Evolutionary conservation across 1,284 basidiomycete species (phyloP).

Genomic region (Sporisorium scitamineum): DNA sequence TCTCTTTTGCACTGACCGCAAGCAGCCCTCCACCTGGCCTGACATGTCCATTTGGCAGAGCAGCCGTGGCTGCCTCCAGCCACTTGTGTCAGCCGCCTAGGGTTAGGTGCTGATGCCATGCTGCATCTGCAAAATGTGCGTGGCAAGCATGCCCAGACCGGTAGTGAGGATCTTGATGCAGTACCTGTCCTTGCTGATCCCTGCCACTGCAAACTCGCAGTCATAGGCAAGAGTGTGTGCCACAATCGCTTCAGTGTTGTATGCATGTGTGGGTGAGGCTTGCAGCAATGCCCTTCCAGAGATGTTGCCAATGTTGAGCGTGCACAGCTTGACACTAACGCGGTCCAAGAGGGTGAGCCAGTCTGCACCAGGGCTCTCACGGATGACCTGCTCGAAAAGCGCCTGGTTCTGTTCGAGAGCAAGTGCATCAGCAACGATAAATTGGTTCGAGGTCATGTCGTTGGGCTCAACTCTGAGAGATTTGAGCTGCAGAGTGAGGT

Average conservation of each 20-base stretch:
- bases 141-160: slow-evolving; percentile 67
- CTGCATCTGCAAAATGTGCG: slow-evolving; percentile 41
- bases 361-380: slow-evolving; percentile 20
- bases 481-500: slow-evolving; percentile 37
- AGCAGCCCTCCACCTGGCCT: no score
- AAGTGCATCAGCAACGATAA: slow-evolving; percentile 39
- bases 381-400: slow-evolving; percentile 27
- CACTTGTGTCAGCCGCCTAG: no score
- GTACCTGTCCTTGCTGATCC: slow-evolving; percentile 56
- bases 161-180: slow-evolving; percentile 70
- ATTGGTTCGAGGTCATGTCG: slow-evolving; percentile 50
- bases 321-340: slow-evolving; percentile 28
- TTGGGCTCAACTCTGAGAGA: slow-evolving; percentile 38
- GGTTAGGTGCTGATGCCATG: slow-evolving; percentile 67
- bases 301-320: slow-evolving; percentile 35
- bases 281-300: slow-evolving; percentile 30
- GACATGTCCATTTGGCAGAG: no score
- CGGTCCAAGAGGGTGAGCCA: slow-evolving; percentile 35
- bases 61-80: no score
- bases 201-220: slow-evolving; percentile 23
- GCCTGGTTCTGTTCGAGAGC: slow-evolving; percentile 12
- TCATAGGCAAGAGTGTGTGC: slow-evolving; percentile 31
- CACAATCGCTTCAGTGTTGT: slow-evolving; percentile 32
- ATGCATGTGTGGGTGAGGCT: slow-evolving; percentile 25
- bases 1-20: no score